These are phyloP conservation scores for Conringia planisiliqua DNA, from an alignment of 345 rosid genomes.

Conservation along the genomic window DNA sequence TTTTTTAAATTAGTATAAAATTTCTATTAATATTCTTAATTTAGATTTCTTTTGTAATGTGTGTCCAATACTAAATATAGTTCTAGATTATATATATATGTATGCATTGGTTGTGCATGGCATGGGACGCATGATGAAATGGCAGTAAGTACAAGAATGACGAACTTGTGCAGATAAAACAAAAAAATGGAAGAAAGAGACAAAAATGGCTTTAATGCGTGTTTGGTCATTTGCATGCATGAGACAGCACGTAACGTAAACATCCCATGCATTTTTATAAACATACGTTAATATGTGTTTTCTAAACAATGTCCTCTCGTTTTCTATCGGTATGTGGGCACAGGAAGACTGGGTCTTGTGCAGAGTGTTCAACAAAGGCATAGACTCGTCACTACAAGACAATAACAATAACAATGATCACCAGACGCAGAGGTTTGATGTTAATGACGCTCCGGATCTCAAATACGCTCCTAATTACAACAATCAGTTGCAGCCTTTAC, in stretches of 20 bases:
- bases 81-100: no score
- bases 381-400: constrained; percentile 29
- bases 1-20: no score
- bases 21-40: no score
- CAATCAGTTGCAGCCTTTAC: constrained; percentile 7
- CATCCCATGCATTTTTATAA: constrained; percentile 29
- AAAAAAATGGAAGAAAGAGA: constrained; percentile 23
- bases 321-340: constrained; percentile 36
- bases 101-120: constrained; percentile 2
- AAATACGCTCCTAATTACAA: constrained; percentile 19
- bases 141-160: constrained; percentile 21
- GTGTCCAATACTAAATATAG: no score
- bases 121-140: constrained; percentile 22
- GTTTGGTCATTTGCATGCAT: constrained; percentile 38
- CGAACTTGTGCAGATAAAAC: not conserved
- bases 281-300: not conserved
- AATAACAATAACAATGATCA: constrained; percentile 4
- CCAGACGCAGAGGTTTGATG: constrained; percentile 17
- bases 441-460: constrained; percentile 17
- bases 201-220: constrained; percentile 33
- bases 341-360: constrained; percentile 99
- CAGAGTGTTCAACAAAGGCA: constrained; percentile 81
- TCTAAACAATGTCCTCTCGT: constrained; percentile 10
- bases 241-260: constrained; percentile 33
- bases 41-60: no score